Percentiles rank a stretch among this genome's conserved stretches.
Conservation (phyloP, 2,329 filamentous ascomycete species). For the Colletotrichum godetiae region DNA sequence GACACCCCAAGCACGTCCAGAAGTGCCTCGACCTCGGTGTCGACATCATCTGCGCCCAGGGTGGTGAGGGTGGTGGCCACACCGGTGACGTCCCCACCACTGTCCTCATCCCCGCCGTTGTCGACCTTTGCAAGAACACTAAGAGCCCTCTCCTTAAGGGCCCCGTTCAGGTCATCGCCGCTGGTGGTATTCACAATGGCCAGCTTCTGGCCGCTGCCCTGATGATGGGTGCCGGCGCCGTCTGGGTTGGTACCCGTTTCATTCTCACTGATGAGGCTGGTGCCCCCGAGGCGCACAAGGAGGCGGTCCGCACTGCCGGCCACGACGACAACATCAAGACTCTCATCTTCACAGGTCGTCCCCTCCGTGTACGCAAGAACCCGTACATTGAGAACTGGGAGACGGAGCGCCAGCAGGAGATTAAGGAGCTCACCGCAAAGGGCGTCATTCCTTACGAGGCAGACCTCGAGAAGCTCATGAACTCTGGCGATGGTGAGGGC, state of each 20-base stretch:
- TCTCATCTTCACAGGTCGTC: slow-evolving; percentile 98
- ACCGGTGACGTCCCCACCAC: slow-evolving; percentile 94
- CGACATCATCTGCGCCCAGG: slow-evolving; percentile 98
- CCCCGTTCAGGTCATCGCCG: slow-evolving; percentile 91
- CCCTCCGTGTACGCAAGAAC: slow-evolving; percentile 93
- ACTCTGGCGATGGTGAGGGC: slow-evolving; percentile 66
- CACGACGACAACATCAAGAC: slow-evolving; percentile 98
- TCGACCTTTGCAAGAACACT: slow-evolving; percentile 81
- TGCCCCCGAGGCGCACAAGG: slow-evolving; percentile 92
- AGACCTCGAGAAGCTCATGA: slow-evolving; percentile 85
- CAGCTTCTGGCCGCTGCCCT: slow-evolving; percentile 89
- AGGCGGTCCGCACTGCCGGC: slow-evolving; percentile 89
- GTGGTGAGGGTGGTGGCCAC: slow-evolving; percentile 96
- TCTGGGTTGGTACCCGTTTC: slow-evolving; percentile 98
- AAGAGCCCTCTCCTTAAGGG: slow-evolving; percentile 88
- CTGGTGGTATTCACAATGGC: slow-evolving; percentile 94
- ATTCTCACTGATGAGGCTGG: slow-evolving; percentile 94
- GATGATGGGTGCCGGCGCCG: slow-evolving; percentile 90
- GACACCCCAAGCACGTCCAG: slow-evolving; percentile 98
- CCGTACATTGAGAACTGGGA: slow-evolving; percentile 97
- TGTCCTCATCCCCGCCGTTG: slow-evolving; percentile 91
- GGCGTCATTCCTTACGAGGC: slow-evolving; percentile 94
- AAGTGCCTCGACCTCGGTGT: slow-evolving; percentile 93
- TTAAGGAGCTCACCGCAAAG: slow-evolving; percentile 90
- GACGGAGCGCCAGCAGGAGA: slow-evolving; percentile 87